These are phyloP conservation scores for Gyrodon lividus DNA, from an alignment of 768 basidiomycete genomes.

Conservation along the genomic window DNA sequence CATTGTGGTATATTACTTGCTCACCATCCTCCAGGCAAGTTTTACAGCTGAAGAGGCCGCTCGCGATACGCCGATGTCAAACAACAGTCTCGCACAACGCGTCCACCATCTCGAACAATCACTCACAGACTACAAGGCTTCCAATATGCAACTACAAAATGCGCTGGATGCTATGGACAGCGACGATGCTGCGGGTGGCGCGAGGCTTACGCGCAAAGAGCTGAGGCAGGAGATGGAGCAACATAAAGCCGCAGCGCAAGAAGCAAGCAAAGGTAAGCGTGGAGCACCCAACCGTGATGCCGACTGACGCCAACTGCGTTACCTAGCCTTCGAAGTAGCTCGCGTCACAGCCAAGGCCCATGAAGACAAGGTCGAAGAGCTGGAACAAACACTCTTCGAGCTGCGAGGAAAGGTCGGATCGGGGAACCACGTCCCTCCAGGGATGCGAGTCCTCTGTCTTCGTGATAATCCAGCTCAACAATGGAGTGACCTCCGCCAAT, in stretches of 20 bases:
- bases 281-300: background rate
- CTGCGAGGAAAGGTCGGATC: conserved; percentile 72
- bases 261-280: conserved; percentile 41
- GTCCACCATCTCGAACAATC: conserved; percentile 56
- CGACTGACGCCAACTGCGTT: background rate
- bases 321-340: conserved; percentile 45
- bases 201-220: conserved; percentile 33
- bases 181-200: conserved; percentile 26
- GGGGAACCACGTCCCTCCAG: conserved; percentile 73
- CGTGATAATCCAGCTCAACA: conserved; percentile 79
- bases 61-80: conserved; percentile 25
- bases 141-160: conserved; percentile 43
- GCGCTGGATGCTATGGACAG: conserved; percentile 48
- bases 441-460: conserved; percentile 65
- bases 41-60: conserved; percentile 58
- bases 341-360: conserved; percentile 37
- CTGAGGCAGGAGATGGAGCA: conserved; percentile 39
- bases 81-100: conserved; percentile 39
- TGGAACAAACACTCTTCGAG: conserved; percentile 79
- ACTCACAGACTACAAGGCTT: conserved; percentile 52
- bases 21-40: conserved; percentile 46
- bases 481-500: conserved; percentile 75
- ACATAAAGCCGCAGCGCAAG: conserved; percentile 37
- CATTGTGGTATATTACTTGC: background rate
- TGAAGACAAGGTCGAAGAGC: conserved; percentile 57